Conservation (phyloP, 129 eudicot genomes). For the Lactuca sativa region DNA sequence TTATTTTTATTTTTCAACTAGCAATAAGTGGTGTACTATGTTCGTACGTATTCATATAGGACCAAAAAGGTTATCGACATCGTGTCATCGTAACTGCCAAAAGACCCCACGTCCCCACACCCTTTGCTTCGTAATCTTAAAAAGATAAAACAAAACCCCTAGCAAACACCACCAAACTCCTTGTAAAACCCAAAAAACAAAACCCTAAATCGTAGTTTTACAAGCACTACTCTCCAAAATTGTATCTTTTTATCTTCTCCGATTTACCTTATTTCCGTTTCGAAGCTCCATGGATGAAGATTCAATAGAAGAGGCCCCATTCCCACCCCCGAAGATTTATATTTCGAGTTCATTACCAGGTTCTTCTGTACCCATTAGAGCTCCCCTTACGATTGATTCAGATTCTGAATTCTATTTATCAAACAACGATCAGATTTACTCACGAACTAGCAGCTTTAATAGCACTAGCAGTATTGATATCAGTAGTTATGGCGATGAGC, state of each 20-base stretch:
- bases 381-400: constrained; percentile 81
- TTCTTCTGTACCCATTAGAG: constrained; percentile 67
- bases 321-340: constrained; percentile 20
- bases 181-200: background rate
- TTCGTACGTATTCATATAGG: constrained; percentile 1
- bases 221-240: constrained; percentile 16
- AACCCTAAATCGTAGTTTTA: constrained; percentile 3
- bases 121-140: constrained; percentile 14
- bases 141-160: constrained; percentile 33
- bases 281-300: constrained; percentile 42
- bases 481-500: constrained; percentile 35
- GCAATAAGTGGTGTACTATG: background rate
- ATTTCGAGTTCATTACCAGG: constrained; percentile 43
- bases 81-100: background rate
- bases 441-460: constrained; percentile 36
- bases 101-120: background rate
- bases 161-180: constrained; percentile 23
- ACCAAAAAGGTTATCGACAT: constrained; percentile 3
- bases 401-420: constrained; percentile 51
- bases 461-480: constrained; percentile 37
- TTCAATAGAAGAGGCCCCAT: constrained; percentile 39
- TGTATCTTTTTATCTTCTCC: constrained; percentile 17
- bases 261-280: background rate
- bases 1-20: background rate
- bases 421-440: constrained; percentile 18